A percentile compares a stretch with the other conserved stretches of the same genome.
phyloP scores from a whole-genome alignment of 139 green algal species.

The Gonium pectorale region DNA sequence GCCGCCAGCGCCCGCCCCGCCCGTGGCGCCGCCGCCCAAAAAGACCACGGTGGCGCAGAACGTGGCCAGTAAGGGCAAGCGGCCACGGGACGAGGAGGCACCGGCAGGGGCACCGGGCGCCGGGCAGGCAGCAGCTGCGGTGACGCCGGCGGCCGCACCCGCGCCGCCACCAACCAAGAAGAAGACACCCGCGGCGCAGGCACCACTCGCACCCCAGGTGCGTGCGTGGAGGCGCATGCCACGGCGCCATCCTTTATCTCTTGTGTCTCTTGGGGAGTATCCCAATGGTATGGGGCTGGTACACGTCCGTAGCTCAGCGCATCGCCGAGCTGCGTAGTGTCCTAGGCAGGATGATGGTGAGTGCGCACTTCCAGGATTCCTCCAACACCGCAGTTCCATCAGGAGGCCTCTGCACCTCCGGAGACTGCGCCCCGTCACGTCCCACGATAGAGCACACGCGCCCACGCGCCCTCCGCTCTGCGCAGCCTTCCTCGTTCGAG shows the following conservation, averaged over 20 bases:
- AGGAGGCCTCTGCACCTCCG: no score
- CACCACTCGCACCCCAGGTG: constrained; percentile 19
- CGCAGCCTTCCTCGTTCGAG: constrained; percentile 35
- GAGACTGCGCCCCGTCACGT: no score
- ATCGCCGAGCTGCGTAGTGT: no score
- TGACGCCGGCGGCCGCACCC: background rate
- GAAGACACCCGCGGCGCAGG: background rate
- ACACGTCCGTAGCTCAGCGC: no score
- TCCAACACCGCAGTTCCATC: no score
- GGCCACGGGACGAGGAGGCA: constrained; percentile 38
- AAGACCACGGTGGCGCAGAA: background rate
- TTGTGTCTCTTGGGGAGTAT: no score
- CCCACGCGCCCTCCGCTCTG: no score
- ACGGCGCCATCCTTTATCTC: no score
- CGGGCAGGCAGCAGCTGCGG: background rate
- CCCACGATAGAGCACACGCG: no score
- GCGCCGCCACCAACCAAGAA: constrained; percentile 1
- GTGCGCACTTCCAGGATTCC: no score
- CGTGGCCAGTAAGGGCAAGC: constrained; percentile 43
- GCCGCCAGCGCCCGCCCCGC: background rate
- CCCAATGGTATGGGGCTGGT: no score
- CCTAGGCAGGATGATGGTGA: no score
- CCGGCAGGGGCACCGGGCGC: background rate
- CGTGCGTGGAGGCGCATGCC: background rate
- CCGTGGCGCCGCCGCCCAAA: background rate